Percentiles rank a stretch among this genome's conserved stretches.
Conservation (phyloP, 2,329 filamentous ascomycete genomes). For the Gaeumannomyces tritici region DNA sequence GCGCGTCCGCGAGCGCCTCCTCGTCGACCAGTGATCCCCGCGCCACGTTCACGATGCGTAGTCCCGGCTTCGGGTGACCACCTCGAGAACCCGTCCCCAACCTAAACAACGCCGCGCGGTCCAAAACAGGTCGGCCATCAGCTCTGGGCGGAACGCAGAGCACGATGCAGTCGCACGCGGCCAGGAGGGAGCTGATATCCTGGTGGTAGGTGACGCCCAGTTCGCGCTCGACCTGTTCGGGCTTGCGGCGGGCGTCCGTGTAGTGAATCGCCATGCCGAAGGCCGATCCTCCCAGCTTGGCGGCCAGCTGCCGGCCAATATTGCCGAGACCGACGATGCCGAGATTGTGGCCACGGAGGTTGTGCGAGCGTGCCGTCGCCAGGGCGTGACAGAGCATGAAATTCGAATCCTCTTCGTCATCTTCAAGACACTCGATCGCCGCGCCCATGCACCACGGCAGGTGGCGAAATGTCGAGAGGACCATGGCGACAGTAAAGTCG, state of each 20-base stretch:
- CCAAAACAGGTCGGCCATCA: background rate
- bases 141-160: conserved; percentile 33
- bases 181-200: conserved; percentile 32
- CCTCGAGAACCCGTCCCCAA: conserved; percentile 21
- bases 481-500: conserved; percentile 30
- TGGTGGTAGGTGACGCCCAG: conserved; percentile 12
- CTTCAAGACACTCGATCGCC: conserved; percentile 28
- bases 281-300: conserved; percentile 39
- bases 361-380: conserved; percentile 14
- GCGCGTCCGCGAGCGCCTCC: conserved; percentile 32
- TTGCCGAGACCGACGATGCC: conserved; percentile 53
- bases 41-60: conserved; percentile 46
- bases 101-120: conserved; percentile 21
- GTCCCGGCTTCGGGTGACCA: conserved; percentile 36
- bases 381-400: background rate
- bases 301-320: conserved; percentile 38
- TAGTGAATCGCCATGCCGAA: conserved; percentile 52
- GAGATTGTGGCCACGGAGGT: conserved; percentile 42
- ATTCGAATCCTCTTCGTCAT: conserved; percentile 11
- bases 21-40: conserved; percentile 42
- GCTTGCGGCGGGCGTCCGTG: conserved; percentile 33
- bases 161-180: conserved; percentile 36
- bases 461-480: conserved; percentile 37
- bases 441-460: conserved; percentile 30
- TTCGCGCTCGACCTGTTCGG: conserved; percentile 32